Evolutionary conservation across 2,329 filamentous ascomycete genomes (phyloP).

Genomic region (Lasiodiplodia citricola): DNA sequence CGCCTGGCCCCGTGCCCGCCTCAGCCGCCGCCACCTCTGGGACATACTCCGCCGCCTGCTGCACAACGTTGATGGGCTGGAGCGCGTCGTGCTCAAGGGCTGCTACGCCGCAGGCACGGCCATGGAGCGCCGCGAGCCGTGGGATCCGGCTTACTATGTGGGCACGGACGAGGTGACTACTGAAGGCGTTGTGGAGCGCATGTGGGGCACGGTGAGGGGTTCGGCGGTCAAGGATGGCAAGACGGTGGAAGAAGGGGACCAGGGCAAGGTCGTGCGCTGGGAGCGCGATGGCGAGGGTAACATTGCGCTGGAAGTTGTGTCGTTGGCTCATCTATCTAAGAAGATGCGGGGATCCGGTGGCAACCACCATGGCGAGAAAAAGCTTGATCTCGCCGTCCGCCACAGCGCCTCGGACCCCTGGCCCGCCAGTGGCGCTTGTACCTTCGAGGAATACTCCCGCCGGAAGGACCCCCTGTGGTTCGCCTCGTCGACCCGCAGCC

Average conservation of each 20-base stretch:
- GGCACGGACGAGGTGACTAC: conserved; percentile 43
- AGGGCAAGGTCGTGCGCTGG: conserved; percentile 41
- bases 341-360: conserved; percentile 25
- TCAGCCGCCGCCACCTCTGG: conserved; percentile 40
- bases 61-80: conserved; percentile 35
- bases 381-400: conserved; percentile 13
- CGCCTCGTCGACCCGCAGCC: conserved; percentile 2
- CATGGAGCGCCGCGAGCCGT: conserved; percentile 41
- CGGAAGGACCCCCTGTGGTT: conserved; percentile 29
- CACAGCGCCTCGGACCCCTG: conserved; percentile 33
- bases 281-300: conserved; percentile 32
- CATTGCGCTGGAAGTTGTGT: conserved; percentile 40
- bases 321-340: conserved; percentile 32
- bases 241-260: conserved; percentile 31
- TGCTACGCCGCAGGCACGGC: conserved; percentile 37
- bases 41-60: conserved; percentile 39
- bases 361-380: conserved; percentile 11
- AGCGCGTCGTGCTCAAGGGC: conserved; percentile 41
- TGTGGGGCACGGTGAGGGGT: conserved; percentile 38
- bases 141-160: conserved; percentile 45
- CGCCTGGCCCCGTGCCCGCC: conserved; percentile 39
- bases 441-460: conserved; percentile 36
- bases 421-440: conserved; percentile 42
- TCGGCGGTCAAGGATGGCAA: conserved; percentile 29
- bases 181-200: conserved; percentile 40